These are phyloP conservation scores for Arxiozyma heterogenica DNA, from an alignment of 1,139 yeast species.

Conservation along the genomic window DNA sequence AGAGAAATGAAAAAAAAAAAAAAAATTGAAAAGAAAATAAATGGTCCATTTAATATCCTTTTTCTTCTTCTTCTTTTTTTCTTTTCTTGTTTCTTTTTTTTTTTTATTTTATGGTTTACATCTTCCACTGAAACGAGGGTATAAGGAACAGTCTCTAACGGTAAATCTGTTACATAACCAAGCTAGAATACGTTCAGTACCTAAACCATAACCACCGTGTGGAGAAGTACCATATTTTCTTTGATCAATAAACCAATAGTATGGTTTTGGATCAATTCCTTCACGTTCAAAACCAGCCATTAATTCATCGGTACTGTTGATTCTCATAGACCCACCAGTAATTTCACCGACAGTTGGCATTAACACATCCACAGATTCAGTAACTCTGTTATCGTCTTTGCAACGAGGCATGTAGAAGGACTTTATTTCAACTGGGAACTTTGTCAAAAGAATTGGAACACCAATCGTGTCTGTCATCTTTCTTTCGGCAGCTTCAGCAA, in stretches of 20 bases:
- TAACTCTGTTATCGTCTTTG: constrained; percentile 81
- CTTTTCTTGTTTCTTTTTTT: no score
- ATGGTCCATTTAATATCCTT: not conserved
- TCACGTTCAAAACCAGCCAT: constrained; percentile 89
- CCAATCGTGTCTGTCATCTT: constrained; percentile 94
- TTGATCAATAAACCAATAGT: constrained; percentile 95
- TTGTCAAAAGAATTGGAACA: constrained; percentile 79
- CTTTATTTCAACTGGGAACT: constrained; percentile 95
- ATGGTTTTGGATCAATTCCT: constrained; percentile 64
- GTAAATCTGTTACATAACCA: constrained; percentile 98
- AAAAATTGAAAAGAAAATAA: not conserved
- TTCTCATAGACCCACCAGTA: constrained; percentile 99
- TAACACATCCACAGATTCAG: constrained; percentile 94
- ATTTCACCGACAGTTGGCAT: constrained; percentile 99
- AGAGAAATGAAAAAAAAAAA: not conserved
- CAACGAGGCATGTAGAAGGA: constrained; percentile 97
- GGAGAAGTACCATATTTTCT: constrained; percentile 97
- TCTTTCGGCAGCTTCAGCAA: constrained; percentile 99
- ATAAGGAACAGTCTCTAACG: constrained; percentile 93
- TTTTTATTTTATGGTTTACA: constrained; percentile 63
- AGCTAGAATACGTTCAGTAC: constrained; percentile 95
- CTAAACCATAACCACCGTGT: constrained; percentile 98
- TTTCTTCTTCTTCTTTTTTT: no score
- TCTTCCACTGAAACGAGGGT: constrained; percentile 97
- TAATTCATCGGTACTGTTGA: constrained; percentile 69